Conservation (phyloP, 148 eudicot genomes). For the Chenopodium quinoa region DNA sequence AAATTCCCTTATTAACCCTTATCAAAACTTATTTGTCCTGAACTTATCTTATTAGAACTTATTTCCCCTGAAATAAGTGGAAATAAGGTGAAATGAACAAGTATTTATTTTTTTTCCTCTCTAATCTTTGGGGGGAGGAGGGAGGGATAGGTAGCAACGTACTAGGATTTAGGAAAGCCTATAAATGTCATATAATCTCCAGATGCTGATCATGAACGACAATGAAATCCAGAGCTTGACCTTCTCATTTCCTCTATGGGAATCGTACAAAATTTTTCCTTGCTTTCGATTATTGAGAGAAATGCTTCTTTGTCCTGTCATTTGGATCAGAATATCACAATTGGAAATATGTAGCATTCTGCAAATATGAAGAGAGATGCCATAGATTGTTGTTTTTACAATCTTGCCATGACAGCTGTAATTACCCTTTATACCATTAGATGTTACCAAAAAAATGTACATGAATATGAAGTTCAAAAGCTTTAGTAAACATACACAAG, state of each 20-base stretch:
- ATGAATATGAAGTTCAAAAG: background rate
- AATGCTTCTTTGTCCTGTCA: conserved; percentile 43
- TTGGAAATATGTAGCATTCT: conserved; percentile 11
- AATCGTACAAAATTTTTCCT: conserved; percentile 20
- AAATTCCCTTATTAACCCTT: no score
- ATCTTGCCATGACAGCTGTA: conserved; percentile 1
- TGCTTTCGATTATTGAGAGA: conserved; percentile 31
- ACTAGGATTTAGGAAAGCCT: background rate
- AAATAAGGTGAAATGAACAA: no score
- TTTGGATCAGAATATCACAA: conserved; percentile 11
- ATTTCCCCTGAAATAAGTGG: no score
- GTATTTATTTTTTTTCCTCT: background rate
- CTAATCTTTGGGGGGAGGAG: background rate
- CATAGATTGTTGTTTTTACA: background rate
- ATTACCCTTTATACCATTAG: background rate
- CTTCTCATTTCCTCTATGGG: conserved; percentile 35
- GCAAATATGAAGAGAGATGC: background rate
- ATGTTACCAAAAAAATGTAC: background rate
- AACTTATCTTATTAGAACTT: no score
- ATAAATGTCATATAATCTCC: background rate
- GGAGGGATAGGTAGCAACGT: background rate
- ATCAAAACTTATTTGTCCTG: no score
- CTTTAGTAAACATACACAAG: background rate
- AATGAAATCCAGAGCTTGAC: conserved; percentile 19
- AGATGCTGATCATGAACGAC: background rate